Base-by-base conservation (phyloP, 352 stramenopile species). In the Pythium insidiosum region DNA sequence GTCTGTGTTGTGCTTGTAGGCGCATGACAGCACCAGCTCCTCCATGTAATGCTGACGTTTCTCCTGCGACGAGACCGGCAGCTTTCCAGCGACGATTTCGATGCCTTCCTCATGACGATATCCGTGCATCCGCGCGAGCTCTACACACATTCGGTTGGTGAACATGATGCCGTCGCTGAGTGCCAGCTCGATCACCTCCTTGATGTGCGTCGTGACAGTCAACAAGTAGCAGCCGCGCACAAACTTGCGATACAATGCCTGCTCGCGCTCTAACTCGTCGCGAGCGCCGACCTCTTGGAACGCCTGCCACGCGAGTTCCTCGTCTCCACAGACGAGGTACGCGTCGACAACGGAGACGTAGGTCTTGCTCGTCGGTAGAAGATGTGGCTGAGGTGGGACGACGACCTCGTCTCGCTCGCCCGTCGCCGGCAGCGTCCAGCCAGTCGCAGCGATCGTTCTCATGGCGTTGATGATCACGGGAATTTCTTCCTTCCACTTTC, bases 401-500 rank as follows among this genome's bases (percentile, higher is more conserved):
- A 12, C 7, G 6, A 20, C 15, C 22, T 31, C 21, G 18, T 21
- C 31, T 16, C 5, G 23, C 36, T 33, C 39, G 26, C 4, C 30
- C 23, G 26, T 19, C 13, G 6, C 43, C 34, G 22, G 33, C 29
- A 19, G 34, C 25, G 28, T 21, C 66, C 73, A 85, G 1, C 73
- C 71, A 28, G 67, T 59, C 0, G 66, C 55, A 4, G 68, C 64
- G 9, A 89, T 36, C 13, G 62, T 29, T 5, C 56, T 50, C 69
- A 89, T 86, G 1, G 65, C 67, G 10, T 78, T 47, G 16, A 86
- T 50, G 54, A 85, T 80, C 15, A 81, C 51, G 3, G 47, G 47
- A 10, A 88, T 58, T 37, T 84, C 69, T 24, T 89, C 67, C 31
- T 84, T 86, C 77, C 77, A 89, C 43, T 89, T 89, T 5, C 77